Evolutionary conservation across 2,329 filamentous ascomycete genomes (phyloP).

Genomic region (Fusarium virguliforme): DNA sequence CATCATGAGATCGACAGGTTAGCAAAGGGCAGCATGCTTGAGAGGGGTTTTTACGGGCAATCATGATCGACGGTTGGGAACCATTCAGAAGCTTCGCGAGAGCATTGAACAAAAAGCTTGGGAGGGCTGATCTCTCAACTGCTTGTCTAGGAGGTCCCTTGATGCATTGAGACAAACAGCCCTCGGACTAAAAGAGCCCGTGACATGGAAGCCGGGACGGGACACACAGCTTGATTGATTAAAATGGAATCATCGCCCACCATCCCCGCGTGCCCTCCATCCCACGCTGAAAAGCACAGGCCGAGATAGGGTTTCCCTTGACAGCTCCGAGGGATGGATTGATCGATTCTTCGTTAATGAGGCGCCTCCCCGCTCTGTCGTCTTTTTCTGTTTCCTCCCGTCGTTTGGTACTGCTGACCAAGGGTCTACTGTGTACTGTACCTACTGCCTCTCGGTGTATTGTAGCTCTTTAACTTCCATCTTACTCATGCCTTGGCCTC

Average conservation of each 20-base stretch:
- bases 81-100: background rate
- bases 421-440: background rate
- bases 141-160: background rate
- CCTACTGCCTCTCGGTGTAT: background rate
- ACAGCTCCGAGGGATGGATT: constrained; percentile 9
- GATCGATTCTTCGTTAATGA: constrained; percentile 10
- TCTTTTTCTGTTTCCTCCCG: background rate
- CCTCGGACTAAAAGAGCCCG: background rate
- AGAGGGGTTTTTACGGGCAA: constrained; percentile 8
- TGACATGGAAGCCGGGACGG: too few relatives aligned
- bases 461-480: background rate
- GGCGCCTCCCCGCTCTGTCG: background rate
- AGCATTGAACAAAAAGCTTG: background rate
- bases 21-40: constrained; percentile 12
- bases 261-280: background rate
- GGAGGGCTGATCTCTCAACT: background rate
- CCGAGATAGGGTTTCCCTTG: constrained; percentile 4
- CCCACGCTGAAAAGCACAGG: background rate
- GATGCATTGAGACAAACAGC: background rate
- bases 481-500: background rate
- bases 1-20: constrained; percentile 34
- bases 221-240: background rate
- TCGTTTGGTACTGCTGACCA: background rate
- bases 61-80: constrained; percentile 34
- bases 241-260: constrained; percentile 18